Evolutionary conservation across 495 filamentous ascomycete species (phyloP).

Genomic region (Collariella sp.): DNA sequence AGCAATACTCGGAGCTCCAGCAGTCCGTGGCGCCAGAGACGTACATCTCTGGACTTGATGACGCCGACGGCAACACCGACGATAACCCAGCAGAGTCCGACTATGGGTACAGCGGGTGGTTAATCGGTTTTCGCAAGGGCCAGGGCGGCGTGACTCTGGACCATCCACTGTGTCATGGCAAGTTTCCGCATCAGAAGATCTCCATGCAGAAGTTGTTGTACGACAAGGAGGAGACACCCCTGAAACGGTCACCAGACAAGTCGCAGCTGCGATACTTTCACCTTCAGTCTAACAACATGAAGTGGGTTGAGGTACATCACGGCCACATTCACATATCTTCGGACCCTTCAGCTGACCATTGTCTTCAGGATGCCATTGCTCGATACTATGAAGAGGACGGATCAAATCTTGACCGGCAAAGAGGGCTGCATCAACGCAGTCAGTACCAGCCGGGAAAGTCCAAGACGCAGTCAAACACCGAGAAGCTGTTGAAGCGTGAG

Average conservation of each 20-base stretch:
- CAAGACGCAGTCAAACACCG: constrained; percentile 20
- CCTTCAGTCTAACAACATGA: constrained; percentile 26
- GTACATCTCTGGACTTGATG: constrained; percentile 17
- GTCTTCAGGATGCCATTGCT: constrained; percentile 12
- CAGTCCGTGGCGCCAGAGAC: constrained; percentile 11
- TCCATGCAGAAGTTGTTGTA: constrained; percentile 20
- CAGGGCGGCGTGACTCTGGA: constrained; percentile 19
- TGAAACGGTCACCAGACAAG: constrained; percentile 13
- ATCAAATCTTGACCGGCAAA: constrained; percentile 9
- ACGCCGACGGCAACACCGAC: constrained; percentile 15
- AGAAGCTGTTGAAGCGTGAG: constrained; percentile 20
- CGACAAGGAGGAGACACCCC: constrained; percentile 13
- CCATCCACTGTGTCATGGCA: constrained; percentile 18
- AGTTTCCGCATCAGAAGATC: constrained; percentile 26
- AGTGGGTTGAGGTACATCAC: constrained; percentile 16
- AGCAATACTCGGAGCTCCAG: constrained; percentile 7
- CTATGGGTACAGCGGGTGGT: constrained; percentile 26
- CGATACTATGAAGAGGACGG: constrained; percentile 21
- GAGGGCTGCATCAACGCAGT: constrained; percentile 8
- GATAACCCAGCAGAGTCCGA: constrained; percentile 18
- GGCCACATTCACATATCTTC: neutral
- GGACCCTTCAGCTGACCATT: neutral
- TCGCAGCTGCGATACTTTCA: constrained; percentile 25
- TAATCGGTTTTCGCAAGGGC: constrained; percentile 20
- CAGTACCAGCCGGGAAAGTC: constrained; percentile 10